Conservation (phyloP, 495 filamentous ascomycete genomes). For the Amniculicola lignicola region DNA sequence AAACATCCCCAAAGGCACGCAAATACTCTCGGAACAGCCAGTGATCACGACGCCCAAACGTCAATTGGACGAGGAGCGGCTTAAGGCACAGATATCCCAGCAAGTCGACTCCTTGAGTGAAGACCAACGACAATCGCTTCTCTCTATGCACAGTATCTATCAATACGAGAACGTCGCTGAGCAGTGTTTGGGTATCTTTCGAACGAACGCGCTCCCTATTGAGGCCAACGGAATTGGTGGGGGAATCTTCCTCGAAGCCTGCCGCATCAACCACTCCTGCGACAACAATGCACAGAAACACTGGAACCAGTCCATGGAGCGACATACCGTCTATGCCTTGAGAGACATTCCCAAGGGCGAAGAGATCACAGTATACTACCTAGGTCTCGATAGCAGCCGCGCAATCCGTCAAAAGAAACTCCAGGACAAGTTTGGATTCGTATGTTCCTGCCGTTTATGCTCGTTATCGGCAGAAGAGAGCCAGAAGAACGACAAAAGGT, state of each 20-base stretch:
- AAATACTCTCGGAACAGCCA: conserved; percentile 44
- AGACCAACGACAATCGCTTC: conserved; percentile 42
- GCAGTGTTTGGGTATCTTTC: conserved; percentile 21
- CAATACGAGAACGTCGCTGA: conserved; percentile 30
- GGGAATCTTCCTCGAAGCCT: conserved; percentile 29
- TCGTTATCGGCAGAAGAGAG: conserved; percentile 21
- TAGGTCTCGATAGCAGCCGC: conserved; percentile 8
- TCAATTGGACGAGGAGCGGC: conserved; percentile 23
- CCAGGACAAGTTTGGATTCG: conserved; percentile 20
- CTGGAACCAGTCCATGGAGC: conserved; percentile 28
- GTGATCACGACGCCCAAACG: conserved; percentile 37
- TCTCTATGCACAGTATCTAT: conserved; percentile 46
- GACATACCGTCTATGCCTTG: conserved; percentile 31
- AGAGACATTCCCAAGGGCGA: conserved; percentile 25
- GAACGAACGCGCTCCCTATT: conserved; percentile 24
- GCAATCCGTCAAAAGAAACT: conserved; percentile 18
- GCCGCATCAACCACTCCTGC: conserved; percentile 35
- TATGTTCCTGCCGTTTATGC: conserved; percentile 19
- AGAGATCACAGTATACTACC: conserved; percentile 31
- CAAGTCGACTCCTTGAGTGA: conserved; percentile 37
- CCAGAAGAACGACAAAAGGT: conserved; percentile 19
- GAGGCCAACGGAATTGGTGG: conserved; percentile 15
- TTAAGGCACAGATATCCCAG: conserved; percentile 37
- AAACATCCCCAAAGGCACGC: conserved; percentile 44
- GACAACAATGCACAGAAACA: conserved; percentile 32